A percentile compares a stretch with the other conserved stretches of the same genome.
phyloP scores from a whole-genome alignment of 192 early-diverging fungal genomes.

The Dispira parvispora region DNA sequence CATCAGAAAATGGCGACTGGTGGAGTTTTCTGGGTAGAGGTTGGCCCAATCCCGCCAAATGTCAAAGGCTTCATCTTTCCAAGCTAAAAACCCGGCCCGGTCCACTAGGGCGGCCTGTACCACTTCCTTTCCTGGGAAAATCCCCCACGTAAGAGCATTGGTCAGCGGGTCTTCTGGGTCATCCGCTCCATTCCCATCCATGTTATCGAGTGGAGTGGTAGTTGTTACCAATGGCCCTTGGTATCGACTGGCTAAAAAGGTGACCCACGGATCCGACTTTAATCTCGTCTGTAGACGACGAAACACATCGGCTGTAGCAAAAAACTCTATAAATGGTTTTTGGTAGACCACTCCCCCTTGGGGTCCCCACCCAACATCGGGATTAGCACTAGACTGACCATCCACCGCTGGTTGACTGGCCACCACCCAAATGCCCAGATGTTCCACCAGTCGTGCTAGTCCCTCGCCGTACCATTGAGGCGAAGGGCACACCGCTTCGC shows the following conservation, averaged over 20 bases:
- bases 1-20: conserved; percentile 35
- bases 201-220: background rate
- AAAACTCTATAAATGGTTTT: conserved; percentile 97
- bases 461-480: conserved; percentile 50
- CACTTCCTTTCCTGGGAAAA: conserved; percentile 92
- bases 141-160: conserved; percentile 86
- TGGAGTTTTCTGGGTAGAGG: conserved; percentile 39
- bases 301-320: conserved; percentile 51
- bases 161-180: conserved; percentile 3
- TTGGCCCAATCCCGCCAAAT: conserved; percentile 83
- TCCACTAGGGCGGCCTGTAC: conserved; percentile 97
- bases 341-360: conserved; percentile 93
- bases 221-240: conserved; percentile 49
- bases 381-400: conserved; percentile 56
- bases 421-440: conserved; percentile 74
- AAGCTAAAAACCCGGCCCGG: conserved; percentile 75
- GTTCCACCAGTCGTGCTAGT: conserved; percentile 48
- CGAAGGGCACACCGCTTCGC: conserved; percentile 22
- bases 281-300: conserved; percentile 57
- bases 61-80: conserved; percentile 94
- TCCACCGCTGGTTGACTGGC: conserved; percentile 95
- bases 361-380: conserved; percentile 87
- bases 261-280: conserved; percentile 45
- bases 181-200: background rate
- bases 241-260: conserved; percentile 82